These are phyloP conservation scores for Ploettnerulaceae sp. DNA, from an alignment of 2,329 filamentous ascomycete genomes.

Conservation along the genomic window DNA sequence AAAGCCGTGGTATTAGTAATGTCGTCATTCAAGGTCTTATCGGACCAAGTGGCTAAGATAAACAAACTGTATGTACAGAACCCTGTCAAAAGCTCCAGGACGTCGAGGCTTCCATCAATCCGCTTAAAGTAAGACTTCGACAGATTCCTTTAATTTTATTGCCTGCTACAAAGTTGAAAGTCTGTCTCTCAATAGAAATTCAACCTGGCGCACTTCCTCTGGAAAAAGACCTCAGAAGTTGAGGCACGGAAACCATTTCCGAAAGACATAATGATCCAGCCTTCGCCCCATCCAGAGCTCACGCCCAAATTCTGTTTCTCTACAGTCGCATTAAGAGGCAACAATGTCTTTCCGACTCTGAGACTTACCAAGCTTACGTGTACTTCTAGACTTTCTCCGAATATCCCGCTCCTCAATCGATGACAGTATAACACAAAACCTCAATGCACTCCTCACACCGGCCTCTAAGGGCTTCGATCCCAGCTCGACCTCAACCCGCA, in stretches of 20 bases:
- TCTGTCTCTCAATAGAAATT: not conserved
- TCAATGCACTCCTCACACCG: constrained; percentile 83
- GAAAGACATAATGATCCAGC: constrained; percentile 29
- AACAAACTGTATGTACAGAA: too few species aligned
- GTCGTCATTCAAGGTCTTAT: constrained; percentile 13
- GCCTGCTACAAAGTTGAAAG: not conserved
- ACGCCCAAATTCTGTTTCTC: constrained; percentile 78
- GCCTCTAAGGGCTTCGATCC: constrained; percentile 71
- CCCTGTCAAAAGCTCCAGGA: constrained; percentile 11
- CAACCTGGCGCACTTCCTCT: constrained; percentile 33
- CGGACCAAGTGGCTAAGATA: constrained; percentile 15
- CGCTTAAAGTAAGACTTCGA: not conserved
- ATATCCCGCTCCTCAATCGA: constrained; percentile 80
- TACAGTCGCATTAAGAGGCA: constrained; percentile 63
- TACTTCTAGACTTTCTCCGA: constrained; percentile 73
- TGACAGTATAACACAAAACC: constrained; percentile 87
- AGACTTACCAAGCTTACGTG: constrained; percentile 6
- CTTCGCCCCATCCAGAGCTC: constrained; percentile 43
- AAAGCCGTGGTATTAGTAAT: not conserved
- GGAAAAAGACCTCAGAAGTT: constrained; percentile 28
- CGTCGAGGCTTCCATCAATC: not conserved
- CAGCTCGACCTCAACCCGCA: constrained; percentile 63
- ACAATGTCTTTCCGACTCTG: not conserved
- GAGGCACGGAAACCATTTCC: constrained; percentile 21
- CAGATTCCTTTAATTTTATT: too few species aligned